Percentiles rank a stretch among this genome's conserved stretches.
Evolutionary conservation across 176 grass and related monocot species (phyloP).

Genomic region (Bromus sterilis): DNA sequence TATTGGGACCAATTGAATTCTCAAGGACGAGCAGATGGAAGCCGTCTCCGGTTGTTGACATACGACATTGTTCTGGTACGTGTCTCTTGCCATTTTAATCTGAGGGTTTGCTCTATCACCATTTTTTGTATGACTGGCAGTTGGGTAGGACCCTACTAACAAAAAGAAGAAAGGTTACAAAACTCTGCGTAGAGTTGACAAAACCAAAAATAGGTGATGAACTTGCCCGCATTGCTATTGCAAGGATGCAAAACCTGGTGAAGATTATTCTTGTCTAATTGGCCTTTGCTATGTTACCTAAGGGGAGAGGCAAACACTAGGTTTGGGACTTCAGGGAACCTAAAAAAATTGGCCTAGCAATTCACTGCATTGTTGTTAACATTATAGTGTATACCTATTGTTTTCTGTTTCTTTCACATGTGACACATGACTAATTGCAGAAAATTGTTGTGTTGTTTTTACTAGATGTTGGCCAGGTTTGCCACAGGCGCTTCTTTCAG

Average conservation of each 20-base stretch:
- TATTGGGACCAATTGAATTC: slow-evolving; percentile 95
- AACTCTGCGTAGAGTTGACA: neutral
- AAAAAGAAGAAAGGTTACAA: neutral
- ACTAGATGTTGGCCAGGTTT: slow-evolving; percentile 93
- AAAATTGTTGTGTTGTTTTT: slow-evolving; percentile 12
- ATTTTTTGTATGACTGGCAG: slow-evolving; percentile 13
- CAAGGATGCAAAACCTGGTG: neutral
- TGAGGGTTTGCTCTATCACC: neutral
- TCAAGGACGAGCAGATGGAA: slow-evolving; percentile 85
- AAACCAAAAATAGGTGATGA: neutral
- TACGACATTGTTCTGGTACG: slow-evolving; percentile 98
- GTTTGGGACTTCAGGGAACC: neutral
- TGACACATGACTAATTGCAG: slow-evolving; percentile 6
- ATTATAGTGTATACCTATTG: neutral
- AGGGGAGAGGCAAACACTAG: neutral
- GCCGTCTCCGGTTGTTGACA: slow-evolving; percentile 71
- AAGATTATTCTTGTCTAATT: slow-evolving; percentile 3
- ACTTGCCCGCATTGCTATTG: neutral
- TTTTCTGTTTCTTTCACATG: slow-evolving; percentile 12
- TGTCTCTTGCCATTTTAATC: neutral
- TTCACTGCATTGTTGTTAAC: neutral
- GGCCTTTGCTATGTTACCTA: neutral
- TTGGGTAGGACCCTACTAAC: neutral
- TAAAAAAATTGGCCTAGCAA: neutral
- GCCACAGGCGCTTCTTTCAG: slow-evolving; percentile 86